Base-by-base conservation (phyloP, 2,329 filamentous ascomycete species). In the Decorospora gaudefroyi region DNA sequence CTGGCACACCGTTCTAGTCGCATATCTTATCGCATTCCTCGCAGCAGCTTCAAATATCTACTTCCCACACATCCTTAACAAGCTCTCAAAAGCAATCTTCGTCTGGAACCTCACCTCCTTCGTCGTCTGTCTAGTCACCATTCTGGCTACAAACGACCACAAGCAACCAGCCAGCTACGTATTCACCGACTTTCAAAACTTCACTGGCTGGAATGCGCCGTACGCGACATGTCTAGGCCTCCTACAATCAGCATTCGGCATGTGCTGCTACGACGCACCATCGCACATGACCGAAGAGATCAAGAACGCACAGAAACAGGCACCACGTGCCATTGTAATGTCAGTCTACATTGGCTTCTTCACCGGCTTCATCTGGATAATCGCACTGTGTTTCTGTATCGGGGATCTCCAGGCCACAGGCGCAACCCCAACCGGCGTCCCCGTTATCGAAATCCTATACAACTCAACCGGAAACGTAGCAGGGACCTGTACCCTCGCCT, bases 271-370 rank as follows among this genome's bases (percentile, higher is more conserved):
- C 44, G 75, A 78, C 44, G 72, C 76, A 0, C 75, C 61, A 6
- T 48, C 61, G 0, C 78, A 81, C 43, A 80, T 82, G 78, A 76
- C 74, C 0, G 79, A 81, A 56, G 79, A 82, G 51, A 76, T 82
- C 53, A 73, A 73, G 34, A 71, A 78, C 35, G 74, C 78, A 0
- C 71, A 74, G 4, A 76, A 74, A 35, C 70, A 80, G 51, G 78
- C 75, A 1, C 79, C 79, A 0, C 53, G 63, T 10, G 72, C 69
- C n/a, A 74, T 75, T 55, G 59, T 67, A 25, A 55, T 67, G 40
- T 70, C 70, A 1, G 59, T 73, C 6, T 57, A 72, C 18, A 62
- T 74, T 32, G 73, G 73, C 27, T 70, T 69, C 21, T 44, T 70
- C 16, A 68, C 71, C 2, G 72, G 72, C 8, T 64, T 72, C 16